phyloP scores from a whole-genome alignment of 2,329 filamentous ascomycete species.

The Aaosphaeria arxii region DNA sequence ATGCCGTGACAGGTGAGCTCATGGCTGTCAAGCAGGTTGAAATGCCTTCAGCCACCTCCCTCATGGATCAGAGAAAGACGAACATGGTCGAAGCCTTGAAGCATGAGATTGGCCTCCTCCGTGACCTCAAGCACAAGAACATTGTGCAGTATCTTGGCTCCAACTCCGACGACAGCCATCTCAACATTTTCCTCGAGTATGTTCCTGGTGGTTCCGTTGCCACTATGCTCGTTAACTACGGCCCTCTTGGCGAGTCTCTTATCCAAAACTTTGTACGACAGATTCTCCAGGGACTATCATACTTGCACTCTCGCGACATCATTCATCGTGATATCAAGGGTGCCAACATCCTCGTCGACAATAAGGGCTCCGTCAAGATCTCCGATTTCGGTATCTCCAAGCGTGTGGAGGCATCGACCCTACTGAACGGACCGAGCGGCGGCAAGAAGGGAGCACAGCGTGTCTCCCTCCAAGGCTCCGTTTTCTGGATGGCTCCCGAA shows the following conservation, averaged over 20 bases:
- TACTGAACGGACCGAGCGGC: constrained; percentile 52
- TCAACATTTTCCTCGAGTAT: constrained; percentile 99
- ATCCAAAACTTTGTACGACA: constrained; percentile 96
- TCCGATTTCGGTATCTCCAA: constrained; percentile 99
- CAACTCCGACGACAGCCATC: constrained; percentile 81
- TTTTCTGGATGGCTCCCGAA: constrained; percentile 99
- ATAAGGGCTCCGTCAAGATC: constrained; percentile 98
- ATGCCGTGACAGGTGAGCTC: constrained; percentile 93
- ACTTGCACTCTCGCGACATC: constrained; percentile 90
- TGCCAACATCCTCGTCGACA: constrained; percentile 97
- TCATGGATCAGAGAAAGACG: constrained; percentile 82
- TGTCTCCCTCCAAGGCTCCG: constrained; percentile 86
- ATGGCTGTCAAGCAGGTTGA: constrained; percentile 99
- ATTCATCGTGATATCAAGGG: constrained; percentile 99
- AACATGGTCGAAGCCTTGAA: constrained; percentile 97
- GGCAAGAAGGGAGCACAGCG: constrained; percentile 58
- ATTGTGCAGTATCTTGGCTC: constrained; percentile 98
- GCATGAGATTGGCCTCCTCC: constrained; percentile 89
- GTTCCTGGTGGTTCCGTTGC: constrained; percentile 96
- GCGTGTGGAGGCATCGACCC: constrained; percentile 87
- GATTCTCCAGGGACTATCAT: constrained; percentile 87
- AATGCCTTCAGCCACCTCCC: constrained; percentile 74
- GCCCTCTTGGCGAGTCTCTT: constrained; percentile 86
- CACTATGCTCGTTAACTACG: constrained; percentile 98
- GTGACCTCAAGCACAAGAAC: constrained; percentile 91